These are phyloP conservation scores for Syzygium grande DNA, from an alignment of 345 rosid genomes.

Conservation along the genomic window DNA sequence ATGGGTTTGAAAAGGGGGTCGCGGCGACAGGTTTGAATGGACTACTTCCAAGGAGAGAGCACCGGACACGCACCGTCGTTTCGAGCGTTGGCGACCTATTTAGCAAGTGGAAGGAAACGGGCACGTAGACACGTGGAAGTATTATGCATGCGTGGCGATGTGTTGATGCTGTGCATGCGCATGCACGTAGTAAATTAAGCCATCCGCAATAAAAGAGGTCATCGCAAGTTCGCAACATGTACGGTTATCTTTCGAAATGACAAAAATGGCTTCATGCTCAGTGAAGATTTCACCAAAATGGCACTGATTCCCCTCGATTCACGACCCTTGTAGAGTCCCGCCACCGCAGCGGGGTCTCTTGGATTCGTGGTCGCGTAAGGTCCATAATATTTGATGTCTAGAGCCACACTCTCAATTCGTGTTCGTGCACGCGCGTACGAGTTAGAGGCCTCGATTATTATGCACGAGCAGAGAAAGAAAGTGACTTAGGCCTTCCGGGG, in stretches of 20 bases:
- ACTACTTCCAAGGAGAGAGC: background rate
- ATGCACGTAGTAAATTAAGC: no score
- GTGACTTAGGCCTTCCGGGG: background rate
- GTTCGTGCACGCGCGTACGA: rapidly evolving
- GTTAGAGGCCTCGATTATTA: background rate
- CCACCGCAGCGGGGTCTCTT: background rate
- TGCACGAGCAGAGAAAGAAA: background rate
- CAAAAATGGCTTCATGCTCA: background rate
- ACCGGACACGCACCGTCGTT: background rate
- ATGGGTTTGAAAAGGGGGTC: background rate
- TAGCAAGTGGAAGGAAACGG: background rate
- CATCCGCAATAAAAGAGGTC: no score
- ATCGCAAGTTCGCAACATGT: background rate
- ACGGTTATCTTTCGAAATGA: background rate
- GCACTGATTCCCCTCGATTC: background rate
- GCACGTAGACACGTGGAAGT: background rate
- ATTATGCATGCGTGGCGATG: background rate
- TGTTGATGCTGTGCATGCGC: no score
- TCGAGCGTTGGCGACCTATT: background rate
- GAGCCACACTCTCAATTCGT: background rate
- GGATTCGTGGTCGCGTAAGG: background rate
- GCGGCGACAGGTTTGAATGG: background rate
- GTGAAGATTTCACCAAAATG: background rate
- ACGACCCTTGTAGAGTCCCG: background rate
- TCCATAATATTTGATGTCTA: background rate